These are phyloP conservation scores for Forsythia viridissima DNA, from an alignment of 257 asterid genomes.

Conservation along the genomic window DNA sequence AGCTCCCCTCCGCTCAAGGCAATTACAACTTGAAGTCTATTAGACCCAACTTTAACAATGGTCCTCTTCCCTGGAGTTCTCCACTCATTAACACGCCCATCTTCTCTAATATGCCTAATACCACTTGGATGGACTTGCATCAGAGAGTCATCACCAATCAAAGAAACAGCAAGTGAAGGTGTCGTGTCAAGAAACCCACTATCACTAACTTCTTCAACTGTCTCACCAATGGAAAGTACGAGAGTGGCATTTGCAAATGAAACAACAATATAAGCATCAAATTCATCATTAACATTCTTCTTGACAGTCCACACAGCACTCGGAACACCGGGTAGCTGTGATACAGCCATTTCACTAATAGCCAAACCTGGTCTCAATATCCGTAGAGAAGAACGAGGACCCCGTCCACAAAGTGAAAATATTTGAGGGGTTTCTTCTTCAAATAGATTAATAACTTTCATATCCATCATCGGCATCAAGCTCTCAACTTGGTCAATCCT, in stretches of 20 bases:
- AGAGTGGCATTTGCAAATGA: conserved; percentile 98
- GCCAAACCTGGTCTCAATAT: conserved; percentile 93
- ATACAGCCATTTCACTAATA: conserved; percentile 98
- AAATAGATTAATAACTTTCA: conserved; percentile 76
- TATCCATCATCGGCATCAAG: conserved; percentile 92
- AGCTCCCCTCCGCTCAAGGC: conserved; percentile 98
- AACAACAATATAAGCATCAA: conserved; percentile 95
- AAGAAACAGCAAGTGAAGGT: conserved; percentile 91
- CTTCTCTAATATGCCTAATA: conserved; percentile 96
- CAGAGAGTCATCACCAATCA: conserved; percentile 95
- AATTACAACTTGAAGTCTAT: conserved; percentile 96
- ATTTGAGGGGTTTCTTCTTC: conserved; percentile 98
- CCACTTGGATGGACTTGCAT: conserved; percentile 99
- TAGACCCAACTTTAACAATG: conserved; percentile 92
- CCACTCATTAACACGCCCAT: conserved; percentile 98
- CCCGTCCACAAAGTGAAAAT: conserved; percentile 90
- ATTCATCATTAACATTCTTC: conserved; percentile 85
- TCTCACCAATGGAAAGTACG: conserved; percentile 98
- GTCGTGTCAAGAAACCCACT: conserved; percentile 98
- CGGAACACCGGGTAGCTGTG: conserved; percentile 97
- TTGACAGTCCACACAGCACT: conserved; percentile 99
- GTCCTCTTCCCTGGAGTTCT: conserved; percentile 99
- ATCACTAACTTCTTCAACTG: conserved; percentile 95
- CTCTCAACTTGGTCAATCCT: conserved; percentile 90
- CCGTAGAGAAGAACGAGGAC: conserved; percentile 87